Evolutionary conservation across 345 rosid species (phyloP), one percentile per base, ranked within the genome.

Genomic region (Salix koriyanagi): DNA sequence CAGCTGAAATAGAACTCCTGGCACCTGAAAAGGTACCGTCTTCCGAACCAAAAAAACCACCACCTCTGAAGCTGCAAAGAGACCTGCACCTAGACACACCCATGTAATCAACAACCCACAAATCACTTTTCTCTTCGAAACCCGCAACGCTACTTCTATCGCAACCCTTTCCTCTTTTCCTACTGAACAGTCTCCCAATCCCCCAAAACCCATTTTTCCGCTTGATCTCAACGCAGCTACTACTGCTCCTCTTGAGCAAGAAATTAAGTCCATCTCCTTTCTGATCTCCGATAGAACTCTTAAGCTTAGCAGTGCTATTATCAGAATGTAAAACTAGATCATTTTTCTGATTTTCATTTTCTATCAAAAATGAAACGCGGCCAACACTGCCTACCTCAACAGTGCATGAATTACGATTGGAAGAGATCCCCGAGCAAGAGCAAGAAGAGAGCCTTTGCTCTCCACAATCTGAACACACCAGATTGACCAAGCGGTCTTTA

Each of bases 361-460:
- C 98, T 36, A 96, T 84, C 61, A 96, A 87, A 79, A 94, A 93
- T 7, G 99, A 92, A 72, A 96, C 88, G n/a, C 95, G 89, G 7
- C 93, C 91, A 7, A 82, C 90, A 77, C 90, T 91, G 62, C 91
- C 92, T 23, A 83, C 88, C 18, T 92, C 99, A 44, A 75, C 88
- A n/a, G 85, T 66, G 87, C 89, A 83, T 2, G 91, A 88, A 56
- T 79, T 87, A 4, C 90, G 90, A 50, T 89, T 87, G 64, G 97
- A 87, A 32, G 96, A 90, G 79, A 81, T 85, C 84, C 86, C 88
- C 2, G 98, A 93, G 86, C 98, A 96, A 19, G 98, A 93, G 30
- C 99, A 96, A 21, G 98, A 96, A 42, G 99, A 96, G 46, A 92
- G 88, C 19, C 99, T 82, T 60, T 93, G 99, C 70, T 93, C 98